Evolutionary conservation across 2,329 filamentous ascomycete species (phyloP), one percentile per base, ranked within the genome.

Genomic region (Fusarium sp.): DNA sequence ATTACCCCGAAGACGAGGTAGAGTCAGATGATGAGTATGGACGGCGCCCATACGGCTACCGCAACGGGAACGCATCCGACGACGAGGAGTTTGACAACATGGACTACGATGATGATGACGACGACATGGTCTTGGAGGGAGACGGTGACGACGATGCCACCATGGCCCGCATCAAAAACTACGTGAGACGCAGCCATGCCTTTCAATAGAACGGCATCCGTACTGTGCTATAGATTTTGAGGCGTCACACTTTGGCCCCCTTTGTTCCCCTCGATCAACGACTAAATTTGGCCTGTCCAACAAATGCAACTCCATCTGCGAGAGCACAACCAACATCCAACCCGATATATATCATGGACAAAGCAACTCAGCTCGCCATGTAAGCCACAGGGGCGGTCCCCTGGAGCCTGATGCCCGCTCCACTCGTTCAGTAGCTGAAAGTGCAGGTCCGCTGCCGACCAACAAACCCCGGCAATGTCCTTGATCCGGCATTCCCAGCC

Each of bases 1-100:
- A 95, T 80, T 95, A 95, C 75, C 93, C 93, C 1, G 93, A 95
- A 71, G 93, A 95, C 63, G 93, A 95, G 80, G 88, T 95, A 16
- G 91, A 90, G 52, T 92, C 90, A 18, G 93, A 95, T 75, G 84
- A 85, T 62, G 84, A 85, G 67, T 85, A 87, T 70, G 88, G 86
- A 50, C 84, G 85, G 11, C 87, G 90, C 64, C 80, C 89, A 2
- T 91, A 91, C 78, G 81, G 84, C 36, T 91, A 88, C 77, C 85
- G 86, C 50, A 89, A 84, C 22, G 82, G 81, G 27, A 88, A 89
- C 62, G 87, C 87, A 10, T 89, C 88, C 3, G 88, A 90, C 72
- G 82, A 87, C 9, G 88, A 90, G 74, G 88, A 90, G 74, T 89
- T 85, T 64, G 87, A 87, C 63, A 79, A 86, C 22, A 80, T 81